Conservation (phyloP, 2,329 filamentous ascomycete species). For the Paecilomyces variotii region DNA sequence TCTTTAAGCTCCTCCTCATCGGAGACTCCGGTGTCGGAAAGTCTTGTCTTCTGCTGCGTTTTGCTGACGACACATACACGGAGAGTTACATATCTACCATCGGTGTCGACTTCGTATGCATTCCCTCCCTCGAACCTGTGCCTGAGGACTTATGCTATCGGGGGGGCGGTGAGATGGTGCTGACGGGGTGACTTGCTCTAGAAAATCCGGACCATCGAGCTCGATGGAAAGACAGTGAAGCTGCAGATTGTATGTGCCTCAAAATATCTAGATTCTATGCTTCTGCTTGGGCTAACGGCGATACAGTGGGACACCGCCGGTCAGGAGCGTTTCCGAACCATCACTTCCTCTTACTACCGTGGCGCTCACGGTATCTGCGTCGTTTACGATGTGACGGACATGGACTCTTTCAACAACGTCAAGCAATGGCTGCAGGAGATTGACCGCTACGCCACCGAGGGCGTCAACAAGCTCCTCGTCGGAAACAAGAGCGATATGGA, state of each 20-base stretch:
- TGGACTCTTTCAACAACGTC: conserved; percentile 99
- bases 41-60: conserved; percentile 95
- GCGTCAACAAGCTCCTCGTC: conserved; percentile 97
- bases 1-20: conserved; percentile 99
- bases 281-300: conserved; percentile 9
- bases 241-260: conserved; percentile 78
- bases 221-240: conserved; percentile 99
- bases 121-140: neutral
- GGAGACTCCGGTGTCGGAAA: conserved; percentile 99
- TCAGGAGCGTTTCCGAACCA: conserved; percentile 98
- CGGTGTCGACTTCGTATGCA: conserved; percentile 93
- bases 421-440: conserved; percentile 99
- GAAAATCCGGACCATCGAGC: conserved; percentile 99
- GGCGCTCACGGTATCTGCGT: conserved; percentile 99
- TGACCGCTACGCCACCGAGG: conserved; percentile 96
- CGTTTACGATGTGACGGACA: conserved; percentile 99
- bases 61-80: conserved; percentile 98
- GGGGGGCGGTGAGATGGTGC: conserved; percentile 11
- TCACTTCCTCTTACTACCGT: conserved; percentile 99
- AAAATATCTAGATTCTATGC: neutral
- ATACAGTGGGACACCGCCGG: conserved; percentile 95
- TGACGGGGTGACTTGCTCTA: conserved; percentile 31
- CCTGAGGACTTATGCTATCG: neutral
- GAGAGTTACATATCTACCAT: conserved; percentile 99
- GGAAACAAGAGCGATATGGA: conserved; percentile 99